phyloP scores from a whole-genome alignment of 306 rosid species.

The Gastrolobium villosum region DNA sequence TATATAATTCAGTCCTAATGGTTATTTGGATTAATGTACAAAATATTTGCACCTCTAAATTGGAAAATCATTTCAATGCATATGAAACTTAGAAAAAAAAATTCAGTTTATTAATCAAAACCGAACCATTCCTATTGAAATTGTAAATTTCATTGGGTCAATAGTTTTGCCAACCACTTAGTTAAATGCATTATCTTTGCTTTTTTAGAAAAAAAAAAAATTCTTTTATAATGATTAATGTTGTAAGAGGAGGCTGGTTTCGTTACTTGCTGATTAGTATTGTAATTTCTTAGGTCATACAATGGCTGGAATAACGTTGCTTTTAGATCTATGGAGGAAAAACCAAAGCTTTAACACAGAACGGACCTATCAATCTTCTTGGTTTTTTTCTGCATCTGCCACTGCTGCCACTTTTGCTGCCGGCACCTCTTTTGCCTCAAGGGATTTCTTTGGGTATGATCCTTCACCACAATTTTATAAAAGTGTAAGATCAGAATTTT shows the following conservation, averaged over 20 bases:
- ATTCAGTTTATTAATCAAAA: neutral
- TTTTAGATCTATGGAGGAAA: slow-evolving; percentile 79
- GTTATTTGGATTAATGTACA: neutral
- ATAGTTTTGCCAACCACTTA: neutral
- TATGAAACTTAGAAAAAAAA: neutral
- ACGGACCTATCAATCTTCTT: slow-evolving; percentile 64
- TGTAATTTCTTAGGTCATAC: slow-evolving; percentile 34
- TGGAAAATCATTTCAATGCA: slow-evolving; percentile 23
- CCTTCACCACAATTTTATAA: neutral
- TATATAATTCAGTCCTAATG: neutral
- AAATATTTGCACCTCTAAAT: neutral
- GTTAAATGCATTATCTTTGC: slow-evolving; percentile 10
- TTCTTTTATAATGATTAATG: neutral
- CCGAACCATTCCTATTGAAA: neutral
- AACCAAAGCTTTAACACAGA: slow-evolving; percentile 58
- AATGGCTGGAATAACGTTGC: slow-evolving; percentile 84
- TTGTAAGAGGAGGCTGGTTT: neutral
- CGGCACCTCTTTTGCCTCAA: slow-evolving; percentile 69
- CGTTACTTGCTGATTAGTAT: slow-evolving; percentile 10
- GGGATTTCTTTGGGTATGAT: slow-evolving; percentile 69
- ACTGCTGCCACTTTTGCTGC: slow-evolving; percentile 72
- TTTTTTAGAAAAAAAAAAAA: no score
- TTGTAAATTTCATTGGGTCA: neutral
- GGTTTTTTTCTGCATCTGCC: slow-evolving; percentile 70
- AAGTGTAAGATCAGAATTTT: slow-evolving; percentile 2